These are phyloP conservation scores for Euphorbia pulcherrima DNA, from an alignment of 345 rosid species.

Conservation along the genomic window DNA sequence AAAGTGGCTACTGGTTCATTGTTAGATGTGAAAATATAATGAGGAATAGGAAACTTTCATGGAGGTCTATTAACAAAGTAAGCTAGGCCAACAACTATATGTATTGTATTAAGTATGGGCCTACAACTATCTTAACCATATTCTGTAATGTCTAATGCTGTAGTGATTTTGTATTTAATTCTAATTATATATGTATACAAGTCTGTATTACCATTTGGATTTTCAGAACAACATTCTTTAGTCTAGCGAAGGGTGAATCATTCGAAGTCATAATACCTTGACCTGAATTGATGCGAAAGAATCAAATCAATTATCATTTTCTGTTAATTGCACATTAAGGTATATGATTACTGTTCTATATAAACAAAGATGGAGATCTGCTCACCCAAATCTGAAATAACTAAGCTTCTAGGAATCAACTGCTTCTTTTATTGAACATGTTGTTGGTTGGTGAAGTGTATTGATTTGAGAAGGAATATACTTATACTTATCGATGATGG, in stretches of 20 bases:
- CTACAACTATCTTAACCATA: neutral
- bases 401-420: neutral
- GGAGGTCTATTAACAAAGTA: too few relatives aligned
- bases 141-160: neutral
- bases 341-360: neutral
- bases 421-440: neutral
- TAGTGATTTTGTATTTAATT: neutral
- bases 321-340: neutral
- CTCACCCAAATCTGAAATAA: neutral
- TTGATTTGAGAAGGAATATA: neutral
- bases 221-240: neutral
- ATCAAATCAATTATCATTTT: neutral
- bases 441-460: neutral
- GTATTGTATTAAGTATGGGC: too few relatives aligned
- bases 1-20: neutral
- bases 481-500: neutral
- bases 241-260: neutral
- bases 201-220: neutral
- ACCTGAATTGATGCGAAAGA: neutral
- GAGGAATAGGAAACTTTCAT: neutral
- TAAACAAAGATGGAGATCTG: neutral
- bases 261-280: neutral
- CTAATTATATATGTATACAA: too few relatives aligned
- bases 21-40: neutral
- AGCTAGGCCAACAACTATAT: too few relatives aligned